phyloP scores from a whole-genome alignment of 169 alveolate species.

The Plasmodium inui region DNA sequence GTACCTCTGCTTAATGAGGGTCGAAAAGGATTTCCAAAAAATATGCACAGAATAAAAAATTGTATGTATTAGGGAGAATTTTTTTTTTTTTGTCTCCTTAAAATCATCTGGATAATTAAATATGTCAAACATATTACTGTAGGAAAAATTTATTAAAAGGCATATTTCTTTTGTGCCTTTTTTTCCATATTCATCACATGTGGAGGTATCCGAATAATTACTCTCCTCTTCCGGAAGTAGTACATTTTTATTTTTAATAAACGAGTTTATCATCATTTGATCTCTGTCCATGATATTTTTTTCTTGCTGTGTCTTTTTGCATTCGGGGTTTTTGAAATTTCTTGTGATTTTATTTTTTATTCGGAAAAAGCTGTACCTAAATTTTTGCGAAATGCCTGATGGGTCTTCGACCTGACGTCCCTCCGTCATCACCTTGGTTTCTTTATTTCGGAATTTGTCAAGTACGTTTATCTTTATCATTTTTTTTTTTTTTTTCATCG shows the following conservation, averaged over 20 bases:
- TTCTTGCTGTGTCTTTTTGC: neutral
- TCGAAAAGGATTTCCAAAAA: constrained; percentile 56
- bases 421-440: constrained; percentile 2
- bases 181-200: constrained; percentile 50
- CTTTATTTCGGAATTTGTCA: constrained; percentile 9
- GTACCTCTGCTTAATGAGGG: constrained; percentile 52
- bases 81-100: constrained; percentile 14
- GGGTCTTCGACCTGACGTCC: neutral
- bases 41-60: constrained; percentile 33
- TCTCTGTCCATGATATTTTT: constrained; percentile 45
- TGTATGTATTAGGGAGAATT: constrained; percentile 42
- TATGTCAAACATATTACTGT: constrained; percentile 75
- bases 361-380: constrained; percentile 59
- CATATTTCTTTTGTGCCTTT: constrained; percentile 62
- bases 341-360: constrained; percentile 47
- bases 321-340: constrained; percentile 43
- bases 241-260: constrained; percentile 49
- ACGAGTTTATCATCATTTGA: constrained; percentile 31
- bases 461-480: constrained; percentile 31
- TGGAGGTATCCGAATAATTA: neutral
- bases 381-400: constrained; percentile 43
- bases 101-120: constrained; percentile 63
- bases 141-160: constrained; percentile 61
- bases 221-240: constrained; percentile 23
- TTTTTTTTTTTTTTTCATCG: constrained; percentile 5